A percentile compares a stretch with the other conserved stretches of the same genome.
phyloP scores from a whole-genome alignment of 169 alveolate genomes.

The Plasmodium relictum region DNA sequence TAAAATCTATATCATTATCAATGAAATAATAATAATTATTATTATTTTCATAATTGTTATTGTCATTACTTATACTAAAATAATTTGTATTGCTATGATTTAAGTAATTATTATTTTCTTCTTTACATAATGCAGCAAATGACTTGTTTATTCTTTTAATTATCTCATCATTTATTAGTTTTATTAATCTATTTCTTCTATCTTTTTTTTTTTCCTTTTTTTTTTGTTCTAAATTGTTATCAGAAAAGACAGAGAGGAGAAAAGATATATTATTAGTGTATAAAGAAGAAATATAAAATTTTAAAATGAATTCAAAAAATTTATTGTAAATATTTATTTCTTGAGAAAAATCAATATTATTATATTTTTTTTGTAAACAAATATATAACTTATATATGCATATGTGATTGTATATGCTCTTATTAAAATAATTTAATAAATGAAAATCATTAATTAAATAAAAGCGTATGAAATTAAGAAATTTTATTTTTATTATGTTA shows the following conservation, averaged over 20 bases:
- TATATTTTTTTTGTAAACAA: not conserved
- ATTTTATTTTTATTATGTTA: not conserved
- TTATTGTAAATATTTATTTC: not conserved
- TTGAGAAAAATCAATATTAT: not conserved
- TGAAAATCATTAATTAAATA: not conserved
- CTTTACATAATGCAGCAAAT: too few relatives aligned
- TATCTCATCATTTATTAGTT: conserved; percentile 10
- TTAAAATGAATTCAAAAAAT: conserved; percentile 22
- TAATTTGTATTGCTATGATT: not conserved
- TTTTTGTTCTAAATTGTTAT: not conserved
- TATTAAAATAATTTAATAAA: conserved; percentile 12
- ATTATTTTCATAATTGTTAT: too few relatives aligned
- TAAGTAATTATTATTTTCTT: not conserved
- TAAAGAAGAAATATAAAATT: conserved; percentile 16
- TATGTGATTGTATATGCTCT: conserved; percentile 14
- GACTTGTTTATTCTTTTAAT: not conserved
- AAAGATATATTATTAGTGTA: conserved; percentile 29
- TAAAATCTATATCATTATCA: not conserved
- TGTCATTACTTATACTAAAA: not conserved
- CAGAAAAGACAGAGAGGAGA: conserved; percentile 7
- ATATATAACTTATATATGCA: not conserved
- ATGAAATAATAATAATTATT: too few relatives aligned
- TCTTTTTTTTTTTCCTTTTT: not conserved
- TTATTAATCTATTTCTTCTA: not conserved
- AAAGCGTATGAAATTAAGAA: not conserved